Conservation (phyloP, 2,329 filamentous ascomycete species). For the Tolypocladium sp. region DNA sequence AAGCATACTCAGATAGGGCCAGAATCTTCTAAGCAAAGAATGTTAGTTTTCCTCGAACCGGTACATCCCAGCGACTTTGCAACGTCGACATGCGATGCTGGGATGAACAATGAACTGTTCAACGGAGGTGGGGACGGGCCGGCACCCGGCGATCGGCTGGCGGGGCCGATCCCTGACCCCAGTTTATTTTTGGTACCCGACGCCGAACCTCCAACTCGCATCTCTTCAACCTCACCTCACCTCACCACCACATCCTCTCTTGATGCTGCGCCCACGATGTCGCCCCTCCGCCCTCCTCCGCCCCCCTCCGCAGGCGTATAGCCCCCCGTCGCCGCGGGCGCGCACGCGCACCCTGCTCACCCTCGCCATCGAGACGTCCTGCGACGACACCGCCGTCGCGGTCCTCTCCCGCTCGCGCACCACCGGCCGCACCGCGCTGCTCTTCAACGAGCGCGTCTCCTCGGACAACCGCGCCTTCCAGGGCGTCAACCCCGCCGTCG, state of each 20-base stretch:
- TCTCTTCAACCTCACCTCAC: not conserved
- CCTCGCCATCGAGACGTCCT: slow-evolving; percentile 75
- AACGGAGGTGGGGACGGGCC: not conserved
- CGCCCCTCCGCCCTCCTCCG: not conserved
- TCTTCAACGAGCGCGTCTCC: slow-evolving; percentile 75
- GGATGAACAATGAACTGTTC: not conserved
- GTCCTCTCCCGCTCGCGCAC: slow-evolving; percentile 55
- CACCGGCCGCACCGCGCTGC: slow-evolving; percentile 41
- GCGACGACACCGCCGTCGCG: slow-evolving; percentile 89
- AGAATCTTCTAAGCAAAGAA: not conserved
- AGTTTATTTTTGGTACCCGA: not conserved
- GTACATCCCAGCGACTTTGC: not conserved
- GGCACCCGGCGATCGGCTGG: not conserved
- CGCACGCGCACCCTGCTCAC: slow-evolving; percentile 33
- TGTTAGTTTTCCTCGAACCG: not conserved
- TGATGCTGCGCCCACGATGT: slow-evolving; percentile 4
- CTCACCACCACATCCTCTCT: not conserved
- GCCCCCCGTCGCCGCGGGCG: not conserved
- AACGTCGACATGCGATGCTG: not conserved
- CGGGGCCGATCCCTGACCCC: not conserved
- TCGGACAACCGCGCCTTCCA: slow-evolving; percentile 65
- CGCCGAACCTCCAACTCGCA: not conserved
- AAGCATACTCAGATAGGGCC: not conserved
- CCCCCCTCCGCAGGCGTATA: not conserved
- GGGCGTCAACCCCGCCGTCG: slow-evolving; percentile 72